Percentiles rank a stretch among this genome's conserved stretches.
Conservation (phyloP, 768 basidiomycete genomes). For the Pleurotus cornucopiae region DNA sequence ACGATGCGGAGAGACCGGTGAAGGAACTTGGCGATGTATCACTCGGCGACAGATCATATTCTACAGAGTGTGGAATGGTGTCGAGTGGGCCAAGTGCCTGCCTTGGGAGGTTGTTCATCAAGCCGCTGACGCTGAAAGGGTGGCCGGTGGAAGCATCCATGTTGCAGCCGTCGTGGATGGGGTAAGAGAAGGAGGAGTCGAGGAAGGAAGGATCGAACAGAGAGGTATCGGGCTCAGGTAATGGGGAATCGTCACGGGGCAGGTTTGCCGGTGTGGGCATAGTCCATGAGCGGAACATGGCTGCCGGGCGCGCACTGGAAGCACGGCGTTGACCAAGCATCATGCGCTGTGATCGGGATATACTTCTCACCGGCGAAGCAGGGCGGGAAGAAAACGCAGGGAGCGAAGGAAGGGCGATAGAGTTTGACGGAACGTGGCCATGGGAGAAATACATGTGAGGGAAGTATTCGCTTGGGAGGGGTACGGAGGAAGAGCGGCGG, state of each 20-base stretch:
- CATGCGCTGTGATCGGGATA: constrained; percentile 37
- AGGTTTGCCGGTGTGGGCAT: constrained; percentile 21
- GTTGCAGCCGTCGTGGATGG: constrained; percentile 8
- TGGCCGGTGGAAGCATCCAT: neutral
- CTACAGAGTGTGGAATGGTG: constrained; percentile 1
- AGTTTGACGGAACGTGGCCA: constrained; percentile 20
- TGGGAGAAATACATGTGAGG: constrained; percentile 12
- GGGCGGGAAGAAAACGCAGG: constrained; percentile 34
- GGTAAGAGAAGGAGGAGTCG: constrained; percentile 22
- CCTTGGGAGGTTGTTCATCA: constrained; percentile 20
- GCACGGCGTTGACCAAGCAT: constrained; percentile 44
- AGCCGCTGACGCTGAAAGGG: constrained; percentile 13
- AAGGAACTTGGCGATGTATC: neutral
- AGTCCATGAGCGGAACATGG: constrained; percentile 32
- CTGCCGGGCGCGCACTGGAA: constrained; percentile 41
- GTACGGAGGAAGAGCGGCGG: constrained; percentile 62
- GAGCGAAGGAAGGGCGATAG: constrained; percentile 39
- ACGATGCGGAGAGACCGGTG: constrained; percentile 5
- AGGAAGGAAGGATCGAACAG: constrained; percentile 44
- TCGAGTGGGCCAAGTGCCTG: constrained; percentile 15
- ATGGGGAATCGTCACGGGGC: constrained; percentile 41
- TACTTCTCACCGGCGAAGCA: constrained; percentile 38
- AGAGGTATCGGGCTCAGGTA: constrained; percentile 45
- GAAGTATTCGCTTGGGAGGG: constrained; percentile 42
- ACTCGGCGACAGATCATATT: neutral